Evolutionary conservation across 352 stramenopile species (phyloP).

Genomic region (Phytophthora hibernalis): DNA sequence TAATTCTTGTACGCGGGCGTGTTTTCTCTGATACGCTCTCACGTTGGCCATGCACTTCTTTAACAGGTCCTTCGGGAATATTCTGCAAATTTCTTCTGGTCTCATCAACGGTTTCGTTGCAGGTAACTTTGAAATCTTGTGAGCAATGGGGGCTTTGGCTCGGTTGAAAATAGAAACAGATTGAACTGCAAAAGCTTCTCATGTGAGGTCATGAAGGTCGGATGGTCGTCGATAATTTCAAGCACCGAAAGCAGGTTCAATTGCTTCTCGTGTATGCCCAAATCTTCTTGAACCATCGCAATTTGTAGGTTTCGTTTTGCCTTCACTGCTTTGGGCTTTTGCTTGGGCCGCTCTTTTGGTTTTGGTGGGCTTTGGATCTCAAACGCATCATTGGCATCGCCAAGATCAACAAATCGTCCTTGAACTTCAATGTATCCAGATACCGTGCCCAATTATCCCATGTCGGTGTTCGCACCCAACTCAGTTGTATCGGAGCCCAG

Average conservation of each 20-base stretch:
- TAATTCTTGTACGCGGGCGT: neutral
- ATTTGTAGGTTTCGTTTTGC: no score
- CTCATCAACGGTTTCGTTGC: constrained; percentile 7
- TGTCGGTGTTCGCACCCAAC: neutral
- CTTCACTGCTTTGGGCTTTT: no score
- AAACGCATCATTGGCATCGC: constrained; percentile 2
- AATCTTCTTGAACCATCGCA: no score
- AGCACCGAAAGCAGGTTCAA: no score
- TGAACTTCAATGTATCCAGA: neutral
- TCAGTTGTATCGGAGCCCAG: neutral
- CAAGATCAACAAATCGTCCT: neutral
- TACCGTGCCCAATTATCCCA: neutral
- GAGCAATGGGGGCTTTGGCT: constrained; percentile 10
- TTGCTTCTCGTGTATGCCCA: no score
- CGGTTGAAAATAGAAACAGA: neutral
- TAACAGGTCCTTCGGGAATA: constrained; percentile 8
- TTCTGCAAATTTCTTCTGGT: constrained; percentile 4
- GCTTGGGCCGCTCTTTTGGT: neutral
- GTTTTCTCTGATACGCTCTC: constrained; percentile 4
- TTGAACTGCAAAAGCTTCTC: constrained; percentile 11
- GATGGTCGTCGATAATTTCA: neutral
- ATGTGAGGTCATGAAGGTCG: constrained; percentile 1
- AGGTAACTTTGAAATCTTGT: constrained; percentile 2
- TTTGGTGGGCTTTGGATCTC: constrained; percentile 7
- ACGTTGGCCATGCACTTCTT: constrained; percentile 10